Base-by-base conservation (phyloP, 192 early-diverging fungal species). In the Piromyces sp. region DNA sequence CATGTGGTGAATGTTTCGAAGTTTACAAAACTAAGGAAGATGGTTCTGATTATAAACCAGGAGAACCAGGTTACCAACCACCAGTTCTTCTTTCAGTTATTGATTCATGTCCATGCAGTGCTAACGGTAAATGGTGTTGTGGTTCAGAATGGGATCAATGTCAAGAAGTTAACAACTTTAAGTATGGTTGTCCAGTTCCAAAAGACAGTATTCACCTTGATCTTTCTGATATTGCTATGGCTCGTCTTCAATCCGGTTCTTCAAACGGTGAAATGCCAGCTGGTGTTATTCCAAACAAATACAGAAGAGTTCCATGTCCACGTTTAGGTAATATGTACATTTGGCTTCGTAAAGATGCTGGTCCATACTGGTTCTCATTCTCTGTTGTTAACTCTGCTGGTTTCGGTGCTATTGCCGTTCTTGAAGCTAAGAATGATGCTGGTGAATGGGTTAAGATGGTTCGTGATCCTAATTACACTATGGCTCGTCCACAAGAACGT, bases 401-500 rank as follows among this genome's bases (percentile, higher is more conserved):
- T 81, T 31, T 9, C 12, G 81, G 81, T 31, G 37, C 81, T 81
- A 80, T 81, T 33, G 81, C 80, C 28, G 68, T 79, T 78, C 30
- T 81, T 78, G 42, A 81, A 78, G 80, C 79, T 81, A 30, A 30
- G 30, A 15, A 31, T 30, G 37, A 81, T 79, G 30, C 78, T 14
- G 37, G 33, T 31, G 80, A 33, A n/a, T 81, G 81, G 81, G n/a
- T 80, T 80, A 78, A 31, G 26, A n/a, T 81, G 33, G 6, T 28
- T n/a, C 81, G 68, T 79, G 81, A 81, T 81, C 81, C 81, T 80
- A 81, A 81, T 11, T 81, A 81, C 80, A 81, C 81, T 80, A 79
- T 80, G 31, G 40, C 81, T 79, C 36, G 81, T 79, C 81, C 81
- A 38, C 81, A 81, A 80, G 81, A 81, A 78, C 81, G 81, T 78